phyloP scores from a whole-genome alignment of 257 asterid genomes.

The Salvia hispanica region DNA sequence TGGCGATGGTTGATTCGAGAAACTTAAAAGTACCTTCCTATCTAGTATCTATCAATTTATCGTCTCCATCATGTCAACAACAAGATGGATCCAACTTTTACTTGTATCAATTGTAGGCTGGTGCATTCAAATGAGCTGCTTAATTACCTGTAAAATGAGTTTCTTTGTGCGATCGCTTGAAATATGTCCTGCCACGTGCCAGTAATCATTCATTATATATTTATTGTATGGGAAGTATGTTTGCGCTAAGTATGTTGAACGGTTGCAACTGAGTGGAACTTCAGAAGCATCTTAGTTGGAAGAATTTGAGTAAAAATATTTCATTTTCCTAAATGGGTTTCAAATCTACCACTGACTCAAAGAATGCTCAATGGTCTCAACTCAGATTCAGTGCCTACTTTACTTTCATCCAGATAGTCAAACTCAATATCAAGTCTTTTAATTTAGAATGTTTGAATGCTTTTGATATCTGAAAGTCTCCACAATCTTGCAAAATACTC shows the following conservation, averaged over 20 bases:
- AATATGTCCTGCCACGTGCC: not conserved
- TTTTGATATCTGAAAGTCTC: not conserved
- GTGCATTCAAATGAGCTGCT: not conserved
- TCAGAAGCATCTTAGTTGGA: not conserved
- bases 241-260: not conserved
- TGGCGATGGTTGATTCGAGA: not conserved
- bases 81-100: not conserved
- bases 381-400: no score
- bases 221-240: not conserved
- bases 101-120: not conserved
- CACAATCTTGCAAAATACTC: not conserved
- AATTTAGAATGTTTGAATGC: not conserved
- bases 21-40: not conserved
- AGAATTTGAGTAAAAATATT: not conserved
- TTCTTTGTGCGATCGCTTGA: not conserved
- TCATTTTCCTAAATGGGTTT: not conserved
- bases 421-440: conserved; percentile 2
- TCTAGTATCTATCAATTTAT: not conserved
- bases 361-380: no score
- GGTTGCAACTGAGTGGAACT: not conserved
- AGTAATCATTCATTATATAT: not conserved
- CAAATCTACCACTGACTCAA: not conserved
- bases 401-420: no score
- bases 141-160: not conserved
- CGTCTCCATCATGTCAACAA: not conserved